Evolutionary conservation across 768 basidiomycete species (phyloP), one percentile per base, ranked within the genome.

Genomic region (Mycena vitilis): DNA sequence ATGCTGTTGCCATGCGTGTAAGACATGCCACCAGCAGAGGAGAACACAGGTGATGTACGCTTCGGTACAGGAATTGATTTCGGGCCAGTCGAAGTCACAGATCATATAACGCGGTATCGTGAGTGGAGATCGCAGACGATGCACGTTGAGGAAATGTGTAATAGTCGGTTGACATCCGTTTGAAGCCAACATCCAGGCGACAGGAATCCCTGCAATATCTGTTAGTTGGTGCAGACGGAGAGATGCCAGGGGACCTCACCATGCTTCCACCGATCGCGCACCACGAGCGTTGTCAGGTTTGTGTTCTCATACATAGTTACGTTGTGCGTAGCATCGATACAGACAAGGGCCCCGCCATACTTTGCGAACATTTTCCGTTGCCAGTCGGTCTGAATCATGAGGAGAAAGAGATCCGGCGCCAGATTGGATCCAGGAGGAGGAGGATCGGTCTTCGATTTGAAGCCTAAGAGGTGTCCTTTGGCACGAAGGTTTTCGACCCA

Each of bases 21-120:
- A 71, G 34, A 77, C 74, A 56, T 79, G 78, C 78, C 75, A 78
- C 75, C 76, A 77, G 66, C 76, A 78, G 0, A 78, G 53, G 0
- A 71, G 48, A 22, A 77, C 47, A 1, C 34, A 36, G 0, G 73
- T 47, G 0, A 2, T 12, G 44, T 58, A 65, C 13, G 8, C 44
- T 4, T 6, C 25, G 2, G 10, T 11, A 45, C 57, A 65, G 2
- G 52, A 58, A 12, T 70, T 60, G 45, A 70, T 60, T 37, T 70
- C 53, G 1, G 63, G 22, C 55, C 57, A 65, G 38, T 60, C 57
- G 36, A 70, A 70, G 30, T 70, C 68, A 4, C 58, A 58, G 30
- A 70, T 61, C 30, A 30, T 30, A 30, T 30, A 30, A 30, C 30
- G 30, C 30, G 30, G 30, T 30, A 62, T 56, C 1, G 53, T 56